phyloP scores from a whole-genome alignment of 2,329 filamentous ascomycete species.

The Monosporascus sp. region DNA sequence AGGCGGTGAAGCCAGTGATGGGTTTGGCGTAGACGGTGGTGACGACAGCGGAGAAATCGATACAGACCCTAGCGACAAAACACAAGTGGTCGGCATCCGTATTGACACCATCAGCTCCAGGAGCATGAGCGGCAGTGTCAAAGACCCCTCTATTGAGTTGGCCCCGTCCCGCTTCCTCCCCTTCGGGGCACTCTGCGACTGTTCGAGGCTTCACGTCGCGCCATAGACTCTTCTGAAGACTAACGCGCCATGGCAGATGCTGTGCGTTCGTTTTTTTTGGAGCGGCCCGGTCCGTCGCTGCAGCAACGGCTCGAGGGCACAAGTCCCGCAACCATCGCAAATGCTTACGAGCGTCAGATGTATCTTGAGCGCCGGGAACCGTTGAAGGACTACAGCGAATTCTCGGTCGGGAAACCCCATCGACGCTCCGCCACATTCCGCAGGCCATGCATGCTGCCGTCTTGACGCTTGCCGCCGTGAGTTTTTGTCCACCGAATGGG shows the following conservation, averaged over 20 bases:
- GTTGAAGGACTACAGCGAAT: constrained; percentile 7
- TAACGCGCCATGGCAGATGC: constrained; percentile 1
- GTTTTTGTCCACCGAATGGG: constrained; percentile 7
- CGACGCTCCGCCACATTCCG: constrained; percentile 6
- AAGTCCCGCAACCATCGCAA: constrained; percentile 1
- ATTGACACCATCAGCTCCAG: background rate
- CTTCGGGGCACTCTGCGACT: constrained; percentile 4
- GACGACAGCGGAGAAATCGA: background rate
- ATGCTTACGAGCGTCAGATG: constrained; percentile 9
- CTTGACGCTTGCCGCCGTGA: constrained; percentile 7
- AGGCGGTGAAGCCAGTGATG: background rate
- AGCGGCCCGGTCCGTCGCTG: background rate
- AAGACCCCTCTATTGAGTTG: background rate
- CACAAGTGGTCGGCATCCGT: background rate
- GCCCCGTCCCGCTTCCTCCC: background rate
- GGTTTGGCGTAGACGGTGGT: background rate
- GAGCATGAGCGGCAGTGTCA: background rate
- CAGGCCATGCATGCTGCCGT: constrained; percentile 8
- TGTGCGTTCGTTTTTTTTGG: constrained; percentile 2
- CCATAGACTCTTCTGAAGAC: constrained; percentile 4
- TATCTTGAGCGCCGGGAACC: constrained; percentile 11
- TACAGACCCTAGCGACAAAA: background rate
- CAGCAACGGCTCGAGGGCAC: constrained; percentile 1
- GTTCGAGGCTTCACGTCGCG: constrained; percentile 7
- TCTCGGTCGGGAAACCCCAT: constrained; percentile 8